phyloP scores from a whole-genome alignment of 306 rosid species.

The Dryas drummondii region DNA sequence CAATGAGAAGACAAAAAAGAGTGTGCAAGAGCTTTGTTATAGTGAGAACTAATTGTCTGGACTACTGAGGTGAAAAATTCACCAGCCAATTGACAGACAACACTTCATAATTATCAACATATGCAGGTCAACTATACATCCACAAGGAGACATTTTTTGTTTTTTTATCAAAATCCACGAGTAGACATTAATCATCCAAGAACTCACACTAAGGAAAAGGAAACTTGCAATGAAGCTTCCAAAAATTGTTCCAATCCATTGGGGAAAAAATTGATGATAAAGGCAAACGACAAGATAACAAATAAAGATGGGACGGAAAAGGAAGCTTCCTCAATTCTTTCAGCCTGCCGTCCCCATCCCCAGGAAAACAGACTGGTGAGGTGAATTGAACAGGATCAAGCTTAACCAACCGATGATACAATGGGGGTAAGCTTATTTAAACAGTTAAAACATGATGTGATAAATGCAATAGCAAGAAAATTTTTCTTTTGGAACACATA shows the following conservation, averaged over 20 bases:
- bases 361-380: not conserved
- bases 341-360: not conserved
- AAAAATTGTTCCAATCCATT: conserved; percentile 14
- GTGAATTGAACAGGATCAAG: conserved; percentile 1
- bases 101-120: not conserved
- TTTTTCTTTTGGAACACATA: not conserved
- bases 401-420: not conserved
- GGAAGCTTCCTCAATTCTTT: conserved; percentile 24
- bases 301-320: conserved; percentile 2
- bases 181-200: not conserved
- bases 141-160: not conserved
- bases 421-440: not conserved
- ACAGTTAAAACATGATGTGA: not conserved
- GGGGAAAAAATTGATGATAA: not conserved
- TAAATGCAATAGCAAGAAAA: not conserved
- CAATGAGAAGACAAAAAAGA: conserved; percentile 8
- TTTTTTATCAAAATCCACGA: not conserved
- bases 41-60: not conserved
- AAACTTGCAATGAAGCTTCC: conserved; percentile 31
- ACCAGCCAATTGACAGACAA: conserved; percentile 6
- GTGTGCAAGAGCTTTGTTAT: not conserved
- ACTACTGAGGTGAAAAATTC: conserved; percentile 11
- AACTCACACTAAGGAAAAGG: not conserved
- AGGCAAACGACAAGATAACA: conserved; percentile 6
- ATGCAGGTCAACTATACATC: conserved; percentile 3